These are phyloP conservation scores for Emergomyces orientalis DNA, from an alignment of 2,329 filamentous ascomycete species.

Conservation along the genomic window DNA sequence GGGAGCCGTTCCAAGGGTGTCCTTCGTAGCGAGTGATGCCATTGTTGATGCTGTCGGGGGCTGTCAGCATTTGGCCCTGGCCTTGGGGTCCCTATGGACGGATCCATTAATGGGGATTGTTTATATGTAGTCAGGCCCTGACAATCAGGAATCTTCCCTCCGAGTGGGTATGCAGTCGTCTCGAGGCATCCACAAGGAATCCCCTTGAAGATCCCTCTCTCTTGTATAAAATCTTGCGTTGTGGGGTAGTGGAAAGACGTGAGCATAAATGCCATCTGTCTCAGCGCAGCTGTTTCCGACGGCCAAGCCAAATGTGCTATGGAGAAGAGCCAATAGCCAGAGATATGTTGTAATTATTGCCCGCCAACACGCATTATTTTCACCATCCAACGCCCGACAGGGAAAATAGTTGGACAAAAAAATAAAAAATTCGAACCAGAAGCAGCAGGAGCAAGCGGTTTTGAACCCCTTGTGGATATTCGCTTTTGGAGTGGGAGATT, in stretches of 20 bases:
- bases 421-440: background rate
- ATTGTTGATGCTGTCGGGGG: background rate
- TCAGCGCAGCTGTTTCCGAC: background rate
- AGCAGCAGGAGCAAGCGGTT: no score
- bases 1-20: slow-evolving; percentile 15
- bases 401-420: background rate
- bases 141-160: background rate
- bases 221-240: background rate
- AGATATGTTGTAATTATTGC: background rate
- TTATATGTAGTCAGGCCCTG: background rate
- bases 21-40: slow-evolving; percentile 6
- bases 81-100: background rate
- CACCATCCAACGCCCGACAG: background rate
- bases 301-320: background rate
- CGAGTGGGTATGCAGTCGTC: background rate
- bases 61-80: background rate
- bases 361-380: background rate
- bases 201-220: background rate
- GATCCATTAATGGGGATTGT: background rate
- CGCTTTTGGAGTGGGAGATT: background rate
- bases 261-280: background rate
- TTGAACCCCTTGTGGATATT: background rate
- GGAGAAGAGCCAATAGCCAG: background rate
- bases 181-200: background rate
- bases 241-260: background rate